These are phyloP conservation scores for Botryosphaeria agaves DNA, from an alignment of 2,329 filamentous ascomycete genomes.

Conservation along the genomic window DNA sequence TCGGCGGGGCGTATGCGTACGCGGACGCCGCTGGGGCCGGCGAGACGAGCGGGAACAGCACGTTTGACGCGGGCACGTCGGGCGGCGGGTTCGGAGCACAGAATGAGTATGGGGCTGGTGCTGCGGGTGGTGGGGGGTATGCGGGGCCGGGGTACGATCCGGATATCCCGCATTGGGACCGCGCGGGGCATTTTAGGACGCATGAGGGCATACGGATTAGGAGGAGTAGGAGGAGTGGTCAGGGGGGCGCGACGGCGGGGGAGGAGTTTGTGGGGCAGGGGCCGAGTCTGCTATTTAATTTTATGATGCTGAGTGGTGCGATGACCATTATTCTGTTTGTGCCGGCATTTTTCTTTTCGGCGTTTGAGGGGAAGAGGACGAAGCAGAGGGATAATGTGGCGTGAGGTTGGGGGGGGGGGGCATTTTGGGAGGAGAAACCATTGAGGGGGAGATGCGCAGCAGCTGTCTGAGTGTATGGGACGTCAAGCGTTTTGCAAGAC, in stretches of 20 bases:
- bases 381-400: neutral
- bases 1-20: constrained; percentile 4
- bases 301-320: constrained; percentile 9
- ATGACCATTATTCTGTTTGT: constrained; percentile 4
- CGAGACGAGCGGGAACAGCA: constrained; percentile 1
- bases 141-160: constrained; percentile 39
- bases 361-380: neutral
- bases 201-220: constrained; percentile 38
- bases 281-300: constrained; percentile 8
- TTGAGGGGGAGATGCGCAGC: no score
- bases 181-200: constrained; percentile 52
- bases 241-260: constrained; percentile 2
- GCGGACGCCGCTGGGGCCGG: constrained; percentile 4
- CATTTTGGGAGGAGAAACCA: no score
- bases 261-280: constrained; percentile 5
- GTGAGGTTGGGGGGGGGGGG: neutral
- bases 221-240: constrained; percentile 6
- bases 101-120: constrained; percentile 8
- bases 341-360: no score
- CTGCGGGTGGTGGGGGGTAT: constrained; percentile 25
- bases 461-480: no score
- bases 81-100: constrained; percentile 6
- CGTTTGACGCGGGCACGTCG: constrained; percentile 5
- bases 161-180: constrained; percentile 64
- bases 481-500: no score